These are phyloP conservation scores for Epichloe festucae DNA, from an alignment of 2,329 filamentous ascomycete species.

Conservation along the genomic window DNA sequence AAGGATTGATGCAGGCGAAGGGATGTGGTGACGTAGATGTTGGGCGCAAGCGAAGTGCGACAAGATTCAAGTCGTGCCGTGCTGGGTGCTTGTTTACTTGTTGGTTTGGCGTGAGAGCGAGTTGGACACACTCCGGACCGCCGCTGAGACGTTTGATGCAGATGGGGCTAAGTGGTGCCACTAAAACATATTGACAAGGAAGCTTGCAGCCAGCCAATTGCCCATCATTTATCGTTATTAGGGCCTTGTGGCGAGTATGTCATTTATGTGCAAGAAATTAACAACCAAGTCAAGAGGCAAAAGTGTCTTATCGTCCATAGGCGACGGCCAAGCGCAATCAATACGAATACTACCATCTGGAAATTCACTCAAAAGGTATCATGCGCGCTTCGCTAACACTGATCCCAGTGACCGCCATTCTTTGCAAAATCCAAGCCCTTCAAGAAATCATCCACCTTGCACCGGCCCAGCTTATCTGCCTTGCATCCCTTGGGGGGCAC, in stretches of 20 bases:
- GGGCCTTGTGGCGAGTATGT: no score
- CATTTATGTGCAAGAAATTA: no score
- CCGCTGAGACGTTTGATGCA: not conserved
- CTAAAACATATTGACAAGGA: no score
- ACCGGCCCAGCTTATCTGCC: slow-evolving; percentile 58
- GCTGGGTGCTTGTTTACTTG: no score
- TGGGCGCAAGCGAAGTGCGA: no score
- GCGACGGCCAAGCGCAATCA: no score
- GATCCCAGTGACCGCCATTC: slow-evolving; percentile 58
- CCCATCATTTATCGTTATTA: no score
- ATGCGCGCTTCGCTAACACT: slow-evolving; percentile 31
- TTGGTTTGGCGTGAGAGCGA: no score
- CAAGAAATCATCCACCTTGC: slow-evolving; percentile 56
- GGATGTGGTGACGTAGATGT: not conserved
- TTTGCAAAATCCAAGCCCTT: slow-evolving; percentile 62
- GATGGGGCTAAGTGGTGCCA: no score
- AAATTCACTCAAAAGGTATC: not conserved
- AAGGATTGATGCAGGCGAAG: not conserved
- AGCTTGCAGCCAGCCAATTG: no score
- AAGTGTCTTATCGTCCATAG: no score
- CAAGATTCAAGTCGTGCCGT: not conserved
- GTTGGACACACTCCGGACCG: not conserved
- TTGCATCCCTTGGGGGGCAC: slow-evolving; percentile 58
- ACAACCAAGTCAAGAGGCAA: no score
- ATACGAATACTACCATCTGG: not conserved